Percentiles rank a stretch among this genome's conserved stretches.
Conservation (phyloP, 2,329 filamentous ascomycete genomes). For the Dothidotthia symphoricarpi region DNA sequence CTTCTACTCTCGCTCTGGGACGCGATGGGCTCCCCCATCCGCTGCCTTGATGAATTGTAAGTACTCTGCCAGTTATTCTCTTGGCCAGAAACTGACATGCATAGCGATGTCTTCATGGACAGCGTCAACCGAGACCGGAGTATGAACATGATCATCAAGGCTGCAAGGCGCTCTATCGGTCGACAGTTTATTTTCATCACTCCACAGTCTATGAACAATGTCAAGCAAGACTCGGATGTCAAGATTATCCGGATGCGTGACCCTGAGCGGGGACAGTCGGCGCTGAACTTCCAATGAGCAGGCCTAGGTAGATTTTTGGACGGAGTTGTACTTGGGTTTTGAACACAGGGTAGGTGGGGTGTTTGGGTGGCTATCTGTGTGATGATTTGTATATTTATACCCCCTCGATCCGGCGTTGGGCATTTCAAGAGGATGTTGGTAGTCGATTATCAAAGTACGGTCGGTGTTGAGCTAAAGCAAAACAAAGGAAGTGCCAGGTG, state of each 20-base stretch:
- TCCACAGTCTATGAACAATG: constrained; percentile 71
- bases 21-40: constrained; percentile 92
- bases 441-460: too few species aligned
- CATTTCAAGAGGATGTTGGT: too few species aligned
- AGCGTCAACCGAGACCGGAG: constrained; percentile 90
- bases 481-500: too few species aligned
- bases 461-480: too few species aligned
- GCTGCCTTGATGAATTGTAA: constrained; percentile 90
- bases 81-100: constrained; percentile 12
- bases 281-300: constrained; percentile 32
- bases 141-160: constrained; percentile 88
- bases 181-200: constrained; percentile 96
- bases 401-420: constrained; percentile 12
- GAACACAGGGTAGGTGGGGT: background rate
- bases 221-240: constrained; percentile 59
- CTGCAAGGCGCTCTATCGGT: constrained; percentile 81
- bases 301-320: background rate
- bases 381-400: constrained; percentile 18
- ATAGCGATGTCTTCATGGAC: constrained; percentile 94
- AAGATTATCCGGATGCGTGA: constrained; percentile 69
- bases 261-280: constrained; percentile 52
- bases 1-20: constrained; percentile 93
- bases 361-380: constrained; percentile 2
- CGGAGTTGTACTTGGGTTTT: background rate
- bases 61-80: constrained; percentile 20